Percentiles rank a stretch among this genome's conserved stretches.
Conservation (phyloP, 306 rosid genomes). For the Pyrus bretschneideri region DNA sequence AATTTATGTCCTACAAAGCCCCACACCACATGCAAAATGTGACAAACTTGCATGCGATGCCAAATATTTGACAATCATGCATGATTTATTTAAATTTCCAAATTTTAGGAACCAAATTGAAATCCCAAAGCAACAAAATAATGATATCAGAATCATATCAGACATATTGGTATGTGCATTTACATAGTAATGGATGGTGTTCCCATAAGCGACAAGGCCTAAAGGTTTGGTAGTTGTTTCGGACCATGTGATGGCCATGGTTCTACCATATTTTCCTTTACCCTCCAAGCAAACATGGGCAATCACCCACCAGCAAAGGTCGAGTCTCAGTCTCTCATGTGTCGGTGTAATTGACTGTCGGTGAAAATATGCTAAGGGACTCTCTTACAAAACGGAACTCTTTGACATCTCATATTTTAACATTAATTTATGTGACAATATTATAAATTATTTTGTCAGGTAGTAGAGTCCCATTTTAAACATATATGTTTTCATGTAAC, state of each 20-base stretch:
- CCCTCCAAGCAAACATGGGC: background rate
- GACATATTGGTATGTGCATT: background rate
- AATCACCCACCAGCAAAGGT: background rate
- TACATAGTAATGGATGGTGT: background rate
- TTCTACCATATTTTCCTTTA: background rate
- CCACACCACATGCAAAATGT: background rate
- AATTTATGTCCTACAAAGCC: background rate
- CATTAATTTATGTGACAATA: fast-evolving
- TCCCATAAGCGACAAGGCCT: conserved; percentile 23
- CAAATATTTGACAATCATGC: background rate
- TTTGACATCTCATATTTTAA: no score
- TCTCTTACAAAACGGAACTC: no score
- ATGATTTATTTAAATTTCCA: background rate
- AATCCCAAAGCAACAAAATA: background rate
- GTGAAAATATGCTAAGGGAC: background rate
- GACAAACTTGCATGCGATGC: background rate
- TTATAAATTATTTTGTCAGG: no score
- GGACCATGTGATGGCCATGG: conserved; percentile 13
- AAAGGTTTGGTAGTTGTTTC: conserved; percentile 28
- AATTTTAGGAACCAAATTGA: background rate
- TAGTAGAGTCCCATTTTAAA: no score
- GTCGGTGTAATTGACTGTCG: background rate
- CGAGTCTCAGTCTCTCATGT: background rate
- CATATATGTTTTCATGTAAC: background rate
- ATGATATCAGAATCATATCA: background rate